Base-by-base conservation (phyloP, 1,284 basidiomycete genomes). In the Irpex sp. region DNA sequence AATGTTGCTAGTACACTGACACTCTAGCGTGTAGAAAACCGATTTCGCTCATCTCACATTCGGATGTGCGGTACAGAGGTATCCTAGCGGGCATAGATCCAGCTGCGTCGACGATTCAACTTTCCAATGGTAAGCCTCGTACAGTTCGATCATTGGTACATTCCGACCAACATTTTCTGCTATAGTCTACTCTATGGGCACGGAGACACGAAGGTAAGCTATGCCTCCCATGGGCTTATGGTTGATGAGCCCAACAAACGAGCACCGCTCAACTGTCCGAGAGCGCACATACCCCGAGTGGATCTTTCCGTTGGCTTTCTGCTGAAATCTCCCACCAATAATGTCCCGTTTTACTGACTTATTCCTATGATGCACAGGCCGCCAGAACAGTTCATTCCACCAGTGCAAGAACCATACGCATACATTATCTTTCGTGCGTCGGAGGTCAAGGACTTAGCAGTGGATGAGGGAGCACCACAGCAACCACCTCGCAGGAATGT, bases 1-100 rank as follows among this genome's bases (percentile, higher is more conserved):
- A 38, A 36, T 6, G 44, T 21, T 44, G 13, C 56, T 17, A 54
- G 44, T 59, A 60, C 67, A 44, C 71, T 74, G 64, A 72, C 63
- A 58, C 67, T 57, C 62, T 58, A 11, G 49, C 54, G 47, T 57
- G n/a, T 75, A 92, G 91, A 75, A 92, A 92, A 82, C 84, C 89
- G n/a, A 95, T 96, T 68, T 93, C 91, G 68, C 87, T 96, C 73
- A 91, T 93, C 73, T 94, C 93, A 65, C 91, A 93, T 74, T 94
- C 92, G 62, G 93, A 94, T 83, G 92, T 95, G 68, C 89, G 93
- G 62, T 96, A 96, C 79, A 85, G 92, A 67, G 93, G 93, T 66
- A 92, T 93, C 65, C 81, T 96, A 55, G 90, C 91, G 61, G 90
- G 91, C 37, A 94, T 95, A 73, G 91, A 95, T 77, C 89, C 91